Evolutionary conservation across 345 rosid genomes (phyloP).

Genomic region (Nephelium lappaceum): DNA sequence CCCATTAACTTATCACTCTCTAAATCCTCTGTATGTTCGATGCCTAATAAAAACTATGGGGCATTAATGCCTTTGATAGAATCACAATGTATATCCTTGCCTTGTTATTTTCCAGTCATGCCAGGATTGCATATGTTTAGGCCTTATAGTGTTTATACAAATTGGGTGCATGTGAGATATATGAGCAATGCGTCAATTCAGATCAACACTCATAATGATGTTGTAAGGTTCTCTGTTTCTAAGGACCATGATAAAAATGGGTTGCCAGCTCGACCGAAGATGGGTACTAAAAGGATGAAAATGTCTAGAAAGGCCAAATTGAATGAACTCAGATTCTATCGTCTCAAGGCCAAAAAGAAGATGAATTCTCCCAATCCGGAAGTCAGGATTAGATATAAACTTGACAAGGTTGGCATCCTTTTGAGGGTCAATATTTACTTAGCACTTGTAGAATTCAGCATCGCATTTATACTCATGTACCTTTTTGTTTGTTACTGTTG

Average conservation of each 20-base stretch:
- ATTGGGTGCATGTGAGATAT: conserved; percentile 36
- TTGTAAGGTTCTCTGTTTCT: conserved; percentile 67
- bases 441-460: not conserved
- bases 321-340: conserved; percentile 81
- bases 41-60: conserved; percentile 26
- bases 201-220: conserved; percentile 58
- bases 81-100: conserved; percentile 15
- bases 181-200: conserved; percentile 53
- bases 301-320: conserved; percentile 66
- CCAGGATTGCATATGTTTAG: conserved; percentile 16
- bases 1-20: conserved; percentile 21
- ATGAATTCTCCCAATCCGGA: conserved; percentile 95
- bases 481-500: not conserved
- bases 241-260: conserved; percentile 29
- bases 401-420: conserved; percentile 65
- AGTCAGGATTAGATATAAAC: conserved; percentile 90
- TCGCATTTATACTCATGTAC: not conserved
- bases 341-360: conserved; percentile 90
- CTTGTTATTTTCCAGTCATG: conserved; percentile 13
- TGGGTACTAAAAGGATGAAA: conserved; percentile 45
- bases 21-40: conserved; percentile 19
- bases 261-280: conserved; percentile 39
- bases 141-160: conserved; percentile 20
- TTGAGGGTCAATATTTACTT: not conserved
- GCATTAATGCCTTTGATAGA: conserved; percentile 25